phyloP scores from a whole-genome alignment of 306 rosid genomes.

The Sicyos edulis region DNA sequence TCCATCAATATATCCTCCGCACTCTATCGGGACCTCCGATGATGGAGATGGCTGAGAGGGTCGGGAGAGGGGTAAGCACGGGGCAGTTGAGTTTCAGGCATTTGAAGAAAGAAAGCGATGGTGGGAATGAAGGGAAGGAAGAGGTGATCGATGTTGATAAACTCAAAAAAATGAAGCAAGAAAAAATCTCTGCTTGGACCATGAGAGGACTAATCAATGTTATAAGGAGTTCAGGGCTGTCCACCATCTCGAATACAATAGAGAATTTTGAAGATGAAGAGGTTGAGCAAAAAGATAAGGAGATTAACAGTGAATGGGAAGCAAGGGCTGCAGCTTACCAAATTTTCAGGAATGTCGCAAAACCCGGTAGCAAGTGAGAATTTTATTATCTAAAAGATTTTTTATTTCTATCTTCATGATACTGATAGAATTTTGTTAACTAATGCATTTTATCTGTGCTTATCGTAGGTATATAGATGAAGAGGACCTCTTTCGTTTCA shows the following conservation, averaged over 20 bases:
- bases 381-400: conserved; percentile 11
- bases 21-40: conserved; percentile 70
- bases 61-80: conserved; percentile 30
- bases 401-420: background rate
- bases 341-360: conserved; percentile 63
- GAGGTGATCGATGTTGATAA: conserved; percentile 78
- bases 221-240: conserved; percentile 54
- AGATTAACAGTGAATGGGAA: conserved; percentile 77
- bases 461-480: conserved; percentile 55
- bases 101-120: conserved; percentile 26
- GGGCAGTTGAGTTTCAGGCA: conserved; percentile 54
- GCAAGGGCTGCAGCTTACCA: conserved; percentile 66
- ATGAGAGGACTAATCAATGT: conserved; percentile 68
- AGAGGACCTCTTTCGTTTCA: conserved; percentile 70
- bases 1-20: conserved; percentile 67
- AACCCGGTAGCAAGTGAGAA: conserved; percentile 54
- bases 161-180: conserved; percentile 68
- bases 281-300: conserved; percentile 38
- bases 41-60: conserved; percentile 50
- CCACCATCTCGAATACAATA: conserved; percentile 53
- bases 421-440: conserved; percentile 21
- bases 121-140: conserved; percentile 39
- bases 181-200: conserved; percentile 82
- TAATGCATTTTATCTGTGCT: conserved; percentile 8
- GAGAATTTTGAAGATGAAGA: conserved; percentile 38